Conservation (phyloP, 306 rosid species). For the Prunus davidiana region DNA sequence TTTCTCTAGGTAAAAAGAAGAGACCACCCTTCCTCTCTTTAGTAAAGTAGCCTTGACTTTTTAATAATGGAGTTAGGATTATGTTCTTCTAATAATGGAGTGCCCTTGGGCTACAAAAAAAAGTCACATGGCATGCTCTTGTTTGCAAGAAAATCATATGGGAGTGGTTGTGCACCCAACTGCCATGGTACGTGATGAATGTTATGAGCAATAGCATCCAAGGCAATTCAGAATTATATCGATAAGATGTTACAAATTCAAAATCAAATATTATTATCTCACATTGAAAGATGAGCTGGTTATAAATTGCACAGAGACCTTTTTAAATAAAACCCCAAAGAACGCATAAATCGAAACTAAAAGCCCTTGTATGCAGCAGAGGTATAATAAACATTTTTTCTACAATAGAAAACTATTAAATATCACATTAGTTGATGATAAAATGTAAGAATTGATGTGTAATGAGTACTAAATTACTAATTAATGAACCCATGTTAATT, state of each 20-base stretch:
- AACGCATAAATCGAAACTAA: accelerated
- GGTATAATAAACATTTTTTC: too few species aligned
- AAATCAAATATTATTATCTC: too few species aligned
- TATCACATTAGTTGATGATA: too few species aligned
- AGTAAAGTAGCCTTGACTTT: not conserved
- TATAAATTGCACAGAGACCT: accelerated
- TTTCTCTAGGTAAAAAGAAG: not conserved
- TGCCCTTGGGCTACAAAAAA: slow-evolving; percentile 19
- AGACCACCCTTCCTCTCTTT: not conserved
- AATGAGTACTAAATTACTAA: not conserved
- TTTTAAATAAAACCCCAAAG: too few species aligned
- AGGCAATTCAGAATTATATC: too few species aligned
- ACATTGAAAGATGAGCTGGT: too few species aligned
- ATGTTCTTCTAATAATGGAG: slow-evolving; percentile 30
- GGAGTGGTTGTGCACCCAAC: not conserved
- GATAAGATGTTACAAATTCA: too few species aligned
- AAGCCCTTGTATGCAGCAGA: too few species aligned
- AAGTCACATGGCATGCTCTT: slow-evolving; percentile 28
- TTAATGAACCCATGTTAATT: not conserved
- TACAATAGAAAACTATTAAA: too few species aligned
- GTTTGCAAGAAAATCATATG: not conserved
- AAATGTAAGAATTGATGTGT: too few species aligned
- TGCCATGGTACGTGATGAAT: not conserved
- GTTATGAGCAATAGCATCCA: too few species aligned
- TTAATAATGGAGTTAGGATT: not conserved